These are phyloP conservation scores for Favolaschia claudopus DNA, from an alignment of 768 basidiomycete genomes.

Conservation along the genomic window DNA sequence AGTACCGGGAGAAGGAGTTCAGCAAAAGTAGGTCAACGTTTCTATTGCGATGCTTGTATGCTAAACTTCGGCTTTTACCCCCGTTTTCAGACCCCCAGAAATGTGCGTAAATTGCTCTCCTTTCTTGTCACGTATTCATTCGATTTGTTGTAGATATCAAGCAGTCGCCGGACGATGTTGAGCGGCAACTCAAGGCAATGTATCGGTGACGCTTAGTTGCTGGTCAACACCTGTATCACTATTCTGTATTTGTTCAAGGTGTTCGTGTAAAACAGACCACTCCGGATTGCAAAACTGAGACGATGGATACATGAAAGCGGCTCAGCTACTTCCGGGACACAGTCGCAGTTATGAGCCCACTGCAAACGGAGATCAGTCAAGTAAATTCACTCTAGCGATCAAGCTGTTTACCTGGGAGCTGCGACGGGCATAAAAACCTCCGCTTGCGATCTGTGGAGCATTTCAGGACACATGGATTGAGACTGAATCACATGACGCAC, in stretches of 20 bases:
- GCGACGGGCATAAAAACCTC: conserved; percentile 89
- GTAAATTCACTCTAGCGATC: conserved; percentile 35
- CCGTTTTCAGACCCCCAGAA: conserved; percentile 72
- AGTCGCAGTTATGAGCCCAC: conserved; percentile 25
- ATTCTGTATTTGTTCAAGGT: conserved; percentile 13
- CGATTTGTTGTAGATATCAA: conserved; percentile 69
- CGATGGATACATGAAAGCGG: too few relatives aligned
- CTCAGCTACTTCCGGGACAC: conserved; percentile 18
- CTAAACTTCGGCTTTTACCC: conserved; percentile 10
- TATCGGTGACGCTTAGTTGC: conserved; percentile 46
- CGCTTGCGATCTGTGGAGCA: conserved; percentile 62
- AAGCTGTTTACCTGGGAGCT: conserved; percentile 89
- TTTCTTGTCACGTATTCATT: conserved; percentile 16
- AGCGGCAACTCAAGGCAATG: conserved; percentile 69
- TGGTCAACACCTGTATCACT: conserved; percentile 6
- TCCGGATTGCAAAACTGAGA: too few relatives aligned
- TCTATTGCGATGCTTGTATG: not conserved
- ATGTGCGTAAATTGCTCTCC: conserved; percentile 51
- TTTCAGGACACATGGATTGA: not conserved
- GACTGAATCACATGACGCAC: conserved; percentile 40
- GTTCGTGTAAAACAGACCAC: too few relatives aligned
- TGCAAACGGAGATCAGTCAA: not conserved
- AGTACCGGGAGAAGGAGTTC: conserved; percentile 81
- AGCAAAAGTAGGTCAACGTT: conserved; percentile 71
- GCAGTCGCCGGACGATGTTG: conserved; percentile 76